Conservation (phyloP, 1,139 yeast species). For the Tardiomyces blankii region DNA sequence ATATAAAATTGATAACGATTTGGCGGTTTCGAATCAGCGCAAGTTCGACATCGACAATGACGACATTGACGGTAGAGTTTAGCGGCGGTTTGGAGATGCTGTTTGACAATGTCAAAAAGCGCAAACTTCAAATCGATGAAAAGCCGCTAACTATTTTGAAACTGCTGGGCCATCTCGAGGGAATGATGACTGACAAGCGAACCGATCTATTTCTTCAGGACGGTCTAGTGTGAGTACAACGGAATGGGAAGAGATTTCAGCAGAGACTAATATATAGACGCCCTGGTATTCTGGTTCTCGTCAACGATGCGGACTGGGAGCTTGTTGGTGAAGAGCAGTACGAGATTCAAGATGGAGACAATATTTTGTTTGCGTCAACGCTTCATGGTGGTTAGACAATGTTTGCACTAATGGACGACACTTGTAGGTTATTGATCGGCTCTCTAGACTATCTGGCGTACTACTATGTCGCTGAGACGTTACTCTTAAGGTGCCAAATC, state of each 20-base stretch:
- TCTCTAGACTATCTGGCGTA: too few relatives aligned
- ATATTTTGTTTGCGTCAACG: slow-evolving; percentile 81
- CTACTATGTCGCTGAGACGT: too few relatives aligned
- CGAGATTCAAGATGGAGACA: slow-evolving; percentile 62
- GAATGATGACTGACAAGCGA: slow-evolving; percentile 40
- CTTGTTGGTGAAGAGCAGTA: slow-evolving; percentile 81
- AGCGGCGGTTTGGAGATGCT: slow-evolving; percentile 63
- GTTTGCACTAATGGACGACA: too few relatives aligned
- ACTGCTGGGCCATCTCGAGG: slow-evolving; percentile 44
- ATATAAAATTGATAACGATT: too few relatives aligned
- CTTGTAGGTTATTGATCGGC: too few relatives aligned
- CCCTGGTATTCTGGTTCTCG: slow-evolving; percentile 84
- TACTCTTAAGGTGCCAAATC: too few relatives aligned
- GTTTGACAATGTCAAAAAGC: slow-evolving; percentile 40
- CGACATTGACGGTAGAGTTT: slow-evolving; percentile 21
- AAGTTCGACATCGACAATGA: too few relatives aligned
- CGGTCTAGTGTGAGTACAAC: slow-evolving; percentile 30
- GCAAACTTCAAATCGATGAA: slow-evolving; percentile 30
- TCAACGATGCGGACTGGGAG: slow-evolving; percentile 97
- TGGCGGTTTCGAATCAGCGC: too few relatives aligned
- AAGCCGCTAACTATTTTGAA: slow-evolving; percentile 40
- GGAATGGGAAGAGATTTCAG: neutral
- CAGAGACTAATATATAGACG: slow-evolving; percentile 35
- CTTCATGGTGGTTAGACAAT: slow-evolving; percentile 79
- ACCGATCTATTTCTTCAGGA: slow-evolving; percentile 70